These are phyloP conservation scores for Boletales sp. DNA, from an alignment of 768 basidiomycete species.

Conservation along the genomic window DNA sequence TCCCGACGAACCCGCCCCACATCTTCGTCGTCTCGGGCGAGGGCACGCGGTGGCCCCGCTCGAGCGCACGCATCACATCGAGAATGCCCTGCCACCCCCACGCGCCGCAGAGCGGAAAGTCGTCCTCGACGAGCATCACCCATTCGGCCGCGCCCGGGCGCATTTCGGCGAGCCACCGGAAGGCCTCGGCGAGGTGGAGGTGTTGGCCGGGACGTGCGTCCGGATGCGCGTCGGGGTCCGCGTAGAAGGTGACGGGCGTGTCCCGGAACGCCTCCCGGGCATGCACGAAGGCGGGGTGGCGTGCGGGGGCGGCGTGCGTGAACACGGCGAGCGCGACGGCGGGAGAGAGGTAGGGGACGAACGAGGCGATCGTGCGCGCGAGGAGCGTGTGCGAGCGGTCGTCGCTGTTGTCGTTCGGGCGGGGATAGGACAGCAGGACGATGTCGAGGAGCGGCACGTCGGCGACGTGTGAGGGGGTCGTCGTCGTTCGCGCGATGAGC, in stretches of 20 bases:
- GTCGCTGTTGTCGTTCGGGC: slow-evolving; percentile 29
- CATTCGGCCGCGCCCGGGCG: slow-evolving; percentile 30
- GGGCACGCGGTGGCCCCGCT: slow-evolving; percentile 13
- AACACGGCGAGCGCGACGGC: slow-evolving; percentile 35
- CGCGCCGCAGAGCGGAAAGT: slow-evolving; percentile 40
- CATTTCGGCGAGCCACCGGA: slow-evolving; percentile 32
- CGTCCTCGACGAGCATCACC: slow-evolving; percentile 43
- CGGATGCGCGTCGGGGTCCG: slow-evolving; percentile 29
- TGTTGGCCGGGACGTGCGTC: slow-evolving; percentile 31
- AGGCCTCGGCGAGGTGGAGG: slow-evolving; percentile 40
- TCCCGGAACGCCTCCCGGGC: slow-evolving; percentile 26
- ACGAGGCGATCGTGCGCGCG: slow-evolving; percentile 35
- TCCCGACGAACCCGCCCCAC: slow-evolving; percentile 39
- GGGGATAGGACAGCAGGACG: slow-evolving; percentile 39
- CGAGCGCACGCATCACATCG: slow-evolving; percentile 31
- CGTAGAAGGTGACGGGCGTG: slow-evolving; percentile 18
- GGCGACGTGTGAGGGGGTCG: no score
- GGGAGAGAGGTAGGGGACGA: slow-evolving; percentile 31
- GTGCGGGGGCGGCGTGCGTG: slow-evolving; percentile 28
- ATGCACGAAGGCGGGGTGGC: slow-evolving; percentile 31
- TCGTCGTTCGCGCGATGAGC: slow-evolving; percentile 8
- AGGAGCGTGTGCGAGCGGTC: slow-evolving; percentile 25
- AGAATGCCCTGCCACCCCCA: slow-evolving; percentile 34
- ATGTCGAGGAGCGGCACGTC: slow-evolving; percentile 35
- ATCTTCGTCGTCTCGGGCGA: slow-evolving; percentile 15